Evolutionary conservation across 805 yeast species (phyloP), one percentile per base, ranked within the genome.

Genomic region (Candida odintsovae): DNA sequence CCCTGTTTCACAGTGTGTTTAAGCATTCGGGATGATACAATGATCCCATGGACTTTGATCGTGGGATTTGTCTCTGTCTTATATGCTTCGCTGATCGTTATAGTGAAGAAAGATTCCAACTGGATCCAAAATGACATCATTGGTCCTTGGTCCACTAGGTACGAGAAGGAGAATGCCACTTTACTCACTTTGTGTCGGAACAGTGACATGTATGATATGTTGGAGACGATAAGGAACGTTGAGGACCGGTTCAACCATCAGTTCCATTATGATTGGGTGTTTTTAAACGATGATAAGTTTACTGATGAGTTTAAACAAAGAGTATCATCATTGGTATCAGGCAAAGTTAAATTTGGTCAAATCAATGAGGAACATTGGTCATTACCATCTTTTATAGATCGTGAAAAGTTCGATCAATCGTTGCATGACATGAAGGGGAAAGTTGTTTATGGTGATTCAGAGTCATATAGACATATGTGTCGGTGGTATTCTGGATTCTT

Each of bases 201-300:
- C 61, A 54, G 64, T 6, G 90, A 84, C 42, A 61, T 82, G 2
- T 73, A 65, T 50, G 67, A 67, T 2, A 67, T 83, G 51, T 53
- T 80, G 10, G 74, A 72, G 41, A 74, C 87, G 12, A 71, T 83
- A 35, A 75, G 75, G 49, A 70, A 69, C 45, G 72, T 56, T 9
- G 62, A 57, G 29, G 62, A 57, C 22, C 36, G 62, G 25, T 57
- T 57, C 44, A 57, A 92, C 69, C 64, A 67, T 42, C 71, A 81
- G 51, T 90, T 61, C 67, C 78, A 86, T 53, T 90, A 90, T 64
- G 95, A 89, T 62, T 90, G 97, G 97, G 90, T 90, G 15, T 90
- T 90, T 65, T 69, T 92, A 55, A 90, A 90, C 67, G 92, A 92
- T 62, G 82, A 76, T 47, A 82, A 77, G 20, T 90, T 89, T 64